Evolutionary conservation across 208 protist genomes (phyloP), one percentile per base, ranked within the genome.

Genomic region (Herpetomonas samuelpessoai): DNA sequence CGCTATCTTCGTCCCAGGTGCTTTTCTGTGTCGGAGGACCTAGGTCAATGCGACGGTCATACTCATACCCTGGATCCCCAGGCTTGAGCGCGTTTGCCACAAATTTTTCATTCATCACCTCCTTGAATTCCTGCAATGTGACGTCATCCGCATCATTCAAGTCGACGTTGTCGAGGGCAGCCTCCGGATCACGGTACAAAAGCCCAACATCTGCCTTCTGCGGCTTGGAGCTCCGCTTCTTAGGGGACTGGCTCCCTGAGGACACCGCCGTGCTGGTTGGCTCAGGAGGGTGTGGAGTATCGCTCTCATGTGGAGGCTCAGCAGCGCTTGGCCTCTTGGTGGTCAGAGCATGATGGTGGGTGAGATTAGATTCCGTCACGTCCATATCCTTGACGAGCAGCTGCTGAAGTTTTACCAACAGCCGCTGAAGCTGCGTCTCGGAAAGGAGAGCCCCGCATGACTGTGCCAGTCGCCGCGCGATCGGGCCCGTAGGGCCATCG

Each of bases 81-180:
- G 91, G 86, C 47, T 76, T 79, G 19, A 97, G 12, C 3, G 55
- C 74, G 41, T 92, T 79, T 31, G 69, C 72, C 19, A 80, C 56
- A 59, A 97, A 97, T 26, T 64, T 76, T 28, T 86, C 75, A 44
- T 93, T 74, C 91, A 97, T 97, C 14, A 81, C 81, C 35, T 79
- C 80, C 44, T 97, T 97, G 63, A 95, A 94, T 65, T 94, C 86
- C 10, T 84, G 68, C 31, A 95, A 60, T 9, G 86, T 95, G n/a
- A 91, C 57, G 26, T 95, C 88, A 63, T 95, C 88, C 6, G 87
- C 88, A 49, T 90, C 80, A 62, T 96, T 93, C 25, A 96, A 69
- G 57, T 96, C 91, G 9, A 95, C 91, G 51, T 96, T 91, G 1
- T 84, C 55, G 19, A 96, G 65, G 9, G 90, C 90, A 3, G 74